Evolutionary conservation across 192 early-diverging fungal species (phyloP), one percentile per base, ranked within the genome.

Genomic region (Linnemannia elongata): DNA sequence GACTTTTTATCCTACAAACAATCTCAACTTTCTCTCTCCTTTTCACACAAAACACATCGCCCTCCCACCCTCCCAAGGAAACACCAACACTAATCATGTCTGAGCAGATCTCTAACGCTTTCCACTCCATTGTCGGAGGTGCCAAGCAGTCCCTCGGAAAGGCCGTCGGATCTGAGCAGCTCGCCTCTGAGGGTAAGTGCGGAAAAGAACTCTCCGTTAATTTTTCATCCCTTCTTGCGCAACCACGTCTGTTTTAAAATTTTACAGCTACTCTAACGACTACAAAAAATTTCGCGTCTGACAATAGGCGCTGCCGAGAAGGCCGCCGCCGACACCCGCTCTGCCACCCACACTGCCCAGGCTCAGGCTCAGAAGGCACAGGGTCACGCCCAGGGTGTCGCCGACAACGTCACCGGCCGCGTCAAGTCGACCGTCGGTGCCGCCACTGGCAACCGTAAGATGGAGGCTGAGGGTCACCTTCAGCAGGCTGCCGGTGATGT

Each of bases 91-190:
- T 74, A 39, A 81, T 44, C 76, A 87, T 87, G 79, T 1, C 85
- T 30, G 78, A 77, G 0, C 78, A 86, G 36, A 81, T 81, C 72
- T 4, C 66, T 22, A 77, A 87, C 72, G 17, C 71, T 39, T 57
- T 78, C 72, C 33, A 81, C 63, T 75, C 72, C 33, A 68, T 73
- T 39, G 2, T 75, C 35, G 79, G 85, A 17, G 63, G 60, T 38
- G 73, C 79, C 68, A 87, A 87, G 76, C 76, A 87, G 47, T 7
- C 75, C 24, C 30, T 81, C 2, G 79, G 79, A 69, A 81, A 15
- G 22, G 80, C 66, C 60, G 44, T 87, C 45, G 85, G 85, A 5
- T 78, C 33, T n/a, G 79, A 87, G 54, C 71, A 77, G 20, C n/a
- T 87, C 13, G 60, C 60, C 8, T 72, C 84, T 22, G 55, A 72